Base-by-base conservation (phyloP, 2,329 filamentous ascomycete genomes). In the Bipolaris gigantea region DNA sequence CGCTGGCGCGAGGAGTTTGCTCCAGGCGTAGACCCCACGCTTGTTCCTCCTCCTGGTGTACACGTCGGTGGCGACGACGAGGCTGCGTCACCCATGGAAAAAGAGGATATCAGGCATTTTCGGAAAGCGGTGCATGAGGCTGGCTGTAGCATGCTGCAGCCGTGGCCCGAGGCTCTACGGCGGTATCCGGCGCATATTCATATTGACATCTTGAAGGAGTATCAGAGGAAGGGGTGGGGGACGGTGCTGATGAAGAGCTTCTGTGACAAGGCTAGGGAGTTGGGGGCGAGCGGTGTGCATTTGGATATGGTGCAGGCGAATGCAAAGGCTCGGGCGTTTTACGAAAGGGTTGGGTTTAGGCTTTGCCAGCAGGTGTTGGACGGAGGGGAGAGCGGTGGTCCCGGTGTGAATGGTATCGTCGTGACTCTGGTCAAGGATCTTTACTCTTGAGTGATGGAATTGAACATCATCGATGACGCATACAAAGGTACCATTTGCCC, bases 171-270 rank as follows among this genome's bases (percentile, higher is more conserved):
- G 4, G 43, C 67, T 21, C 51, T 73, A 30, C 46, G 57, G 18
- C 48, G 55, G 35, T 76, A 68, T 53, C 69, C 72, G 0, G 73
- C 71, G 5, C 74, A 76, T 60, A 59, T 76, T 18, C 74, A 76
- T 38, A 70, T 76, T 40, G 65, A 76, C 45, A 66, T 76, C 9
- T 45, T 75, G 42, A 66, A 70, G 0, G 62, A 66, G 35, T 71
- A 62, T 36, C 72, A 74, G 48, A 55, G 68, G 9, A 62, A 61
- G 30, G 73, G 74, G 0, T 72, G 62, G 57, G 74, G 74, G 1
- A 50, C 38, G 16, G 40, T 51, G 19, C 39, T 76, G 35, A 61
- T 76, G n/a, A 50, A 64, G n/a, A 53, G 36, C 0, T 63, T 72
- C 19, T 57, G 70, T 34, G 51, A 57, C 3, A 57, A 48, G 11